Base-by-base conservation (phyloP, 2,329 filamentous ascomycete species). In the Polychaeton citri region DNA sequence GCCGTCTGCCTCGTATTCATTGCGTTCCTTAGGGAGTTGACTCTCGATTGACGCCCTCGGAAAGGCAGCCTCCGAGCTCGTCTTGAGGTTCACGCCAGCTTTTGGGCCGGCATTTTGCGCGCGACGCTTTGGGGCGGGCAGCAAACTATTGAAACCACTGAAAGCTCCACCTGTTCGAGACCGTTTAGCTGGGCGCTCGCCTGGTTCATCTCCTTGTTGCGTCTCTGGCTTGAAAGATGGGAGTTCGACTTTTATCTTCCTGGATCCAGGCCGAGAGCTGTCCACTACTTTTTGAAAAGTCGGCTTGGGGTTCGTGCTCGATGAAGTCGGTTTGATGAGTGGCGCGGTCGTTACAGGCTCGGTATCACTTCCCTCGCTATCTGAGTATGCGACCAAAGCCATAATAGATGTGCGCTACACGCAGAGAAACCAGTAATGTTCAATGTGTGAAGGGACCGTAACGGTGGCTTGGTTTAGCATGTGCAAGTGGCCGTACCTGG, bases 321-420 rank as follows among this genome's bases (percentile, higher is more conserved):
- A 16, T 53, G 39, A 33, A 45, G 28, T 39, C 48, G 28, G 2
- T 35, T 19, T 13, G 36, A 45, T 42, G 33, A 34, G 49, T 39
- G 34, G 56, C 54, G 37, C 32, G 45, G 45, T 6, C 52, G 50
- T 38, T 36, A 48, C 40, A 8, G 43, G 33, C n/a, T 58, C 47
- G 12, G 68, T 67, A 37, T 81, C 80, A 9, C 78, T 85, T 32
- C 59, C 64, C 48, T 81, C 79, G 1, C 79, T 90, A 55, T 87
- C 84, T 3, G 83, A 87, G 51, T 92, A 93, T 42, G 80, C 77
- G 46, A 90, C 83, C 19, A 93, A 66, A 10, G 72, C 78, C 82
- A 90, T 90, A n/a, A n/a, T n/a, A n/a, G n/a, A n/a, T n/a, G n/a
- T n/a, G n/a, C n/a, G n/a, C n/a, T n/a, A n/a, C n/a, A n/a, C n/a